phyloP scores from a whole-genome alignment of 2,329 filamentous ascomycete species.

The Fusarium abutilonis region DNA sequence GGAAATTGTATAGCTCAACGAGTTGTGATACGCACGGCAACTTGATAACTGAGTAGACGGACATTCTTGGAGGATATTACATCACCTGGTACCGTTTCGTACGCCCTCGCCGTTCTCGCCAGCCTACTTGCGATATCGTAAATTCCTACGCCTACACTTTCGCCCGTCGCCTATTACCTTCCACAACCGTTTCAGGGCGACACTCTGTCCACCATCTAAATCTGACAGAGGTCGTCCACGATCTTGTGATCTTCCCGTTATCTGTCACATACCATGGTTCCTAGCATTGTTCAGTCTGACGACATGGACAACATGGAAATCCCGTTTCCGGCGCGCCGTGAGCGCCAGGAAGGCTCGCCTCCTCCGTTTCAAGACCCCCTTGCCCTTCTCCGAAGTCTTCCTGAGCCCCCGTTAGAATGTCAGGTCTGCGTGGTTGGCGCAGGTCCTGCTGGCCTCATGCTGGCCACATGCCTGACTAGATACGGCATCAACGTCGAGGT shows the following conservation, averaged over 20 bases:
- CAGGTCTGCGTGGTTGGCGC: constrained; percentile 65
- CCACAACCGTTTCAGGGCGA: constrained; percentile 38
- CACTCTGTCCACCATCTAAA: constrained; percentile 40
- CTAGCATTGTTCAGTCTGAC: constrained; percentile 51
- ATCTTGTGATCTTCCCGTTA: constrained; percentile 33
- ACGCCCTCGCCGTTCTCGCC: constrained; percentile 23
- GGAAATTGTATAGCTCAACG: constrained; percentile 31
- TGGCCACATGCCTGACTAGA: constrained; percentile 65
- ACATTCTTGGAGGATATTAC: constrained; percentile 33
- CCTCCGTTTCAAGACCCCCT: constrained; percentile 57
- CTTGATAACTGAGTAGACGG: constrained; percentile 36
- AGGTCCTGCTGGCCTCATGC: constrained; percentile 66
- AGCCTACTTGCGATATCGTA: constrained; percentile 21
- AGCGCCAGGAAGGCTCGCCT: constrained; percentile 45
- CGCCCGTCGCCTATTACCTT: constrained; percentile 10
- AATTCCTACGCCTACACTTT: constrained; percentile 7
- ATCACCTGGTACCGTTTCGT: constrained; percentile 27
- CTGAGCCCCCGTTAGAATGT: constrained; percentile 57
- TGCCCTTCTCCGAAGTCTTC: constrained; percentile 60
- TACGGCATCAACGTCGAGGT: constrained; percentile 73
- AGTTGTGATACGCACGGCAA: constrained; percentile 36
- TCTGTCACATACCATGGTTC: constrained; percentile 41
- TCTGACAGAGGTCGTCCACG: constrained; percentile 45
- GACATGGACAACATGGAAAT: constrained; percentile 43
- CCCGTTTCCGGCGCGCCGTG: constrained; percentile 34